Base-by-base conservation (phyloP, 495 filamentous ascomycete species). In the Aspergillus indologenus region DNA sequence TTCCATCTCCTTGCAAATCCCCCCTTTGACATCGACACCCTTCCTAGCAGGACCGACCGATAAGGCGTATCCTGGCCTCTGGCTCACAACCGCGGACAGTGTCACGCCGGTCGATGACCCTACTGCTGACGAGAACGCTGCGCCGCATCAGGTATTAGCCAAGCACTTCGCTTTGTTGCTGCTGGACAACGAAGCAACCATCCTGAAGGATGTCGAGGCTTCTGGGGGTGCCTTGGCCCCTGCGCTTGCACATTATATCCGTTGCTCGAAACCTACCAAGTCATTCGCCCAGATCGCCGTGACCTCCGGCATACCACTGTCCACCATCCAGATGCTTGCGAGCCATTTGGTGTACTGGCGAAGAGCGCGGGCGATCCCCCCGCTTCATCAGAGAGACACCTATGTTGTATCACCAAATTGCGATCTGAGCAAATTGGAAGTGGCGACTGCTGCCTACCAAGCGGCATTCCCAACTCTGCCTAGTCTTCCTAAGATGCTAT, bases 311-410 rank as follows among this genome's bases (percentile, higher is more conserved):
- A 87, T 97, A 40, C 82, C 89, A 2, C 81, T 94, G 7, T 75
- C 81, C 5, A 89, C 94, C 40, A 88, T 97, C 60, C 89, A 92
- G 57, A 83, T 88, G 65, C 85, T 95, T 50, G 91, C 92, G 12
- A 86, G 89, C 47, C 93, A 98, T 72, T 85, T 98, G 52, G 91
- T 98, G 45, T 95, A 93, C 75, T 97, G 92, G 91, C 84, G 94
- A 29, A 87, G 91, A 52, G 94, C 92, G 40, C 88, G 93, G 42
- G 87, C 92, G 26, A 96, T 98, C 57, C 90, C 91, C 12, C 94
- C 94, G 1, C 81, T 98, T 15, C 91, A 96, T 62, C 88, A 87
- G 34, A 79, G 92, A 31, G 91, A 98, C 68, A 90, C 85, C n/a
- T 98, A 97, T 71, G 88, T 96, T 23, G 85, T 96, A 29, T 94